Evolutionary conservation across 2,329 filamentous ascomycete genomes (phyloP).

Genomic region (Chaetomium strumarium): DNA sequence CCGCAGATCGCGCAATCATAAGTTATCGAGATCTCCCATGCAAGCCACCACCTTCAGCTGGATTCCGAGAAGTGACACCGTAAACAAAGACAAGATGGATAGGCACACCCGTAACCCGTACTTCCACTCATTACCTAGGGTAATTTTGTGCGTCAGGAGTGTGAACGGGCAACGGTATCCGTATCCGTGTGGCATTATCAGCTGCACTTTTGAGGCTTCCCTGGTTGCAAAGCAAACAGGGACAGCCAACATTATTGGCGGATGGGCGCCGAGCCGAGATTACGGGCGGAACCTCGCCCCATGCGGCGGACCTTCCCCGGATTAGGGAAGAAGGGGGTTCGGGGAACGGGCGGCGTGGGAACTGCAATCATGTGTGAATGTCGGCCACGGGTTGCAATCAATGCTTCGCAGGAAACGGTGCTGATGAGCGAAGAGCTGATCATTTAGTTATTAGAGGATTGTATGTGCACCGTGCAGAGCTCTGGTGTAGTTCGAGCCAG

Average conservation of each 20-base stretch:
- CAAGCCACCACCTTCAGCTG: slow-evolving; percentile 9
- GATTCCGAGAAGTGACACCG: not conserved
- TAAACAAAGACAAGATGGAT: not conserved
- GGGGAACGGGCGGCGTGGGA: not conserved
- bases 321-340: not conserved
- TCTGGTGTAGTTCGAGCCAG: too few relatives aligned
- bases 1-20: slow-evolving; percentile 17
- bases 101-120: not conserved
- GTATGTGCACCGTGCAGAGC: too few relatives aligned
- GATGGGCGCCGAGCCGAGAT: slow-evolving; percentile 10
- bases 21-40: slow-evolving; percentile 16
- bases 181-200: not conserved
- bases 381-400: not conserved
- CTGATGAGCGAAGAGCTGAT: too few relatives aligned
- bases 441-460: too few relatives aligned
- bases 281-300: slow-evolving; percentile 4
- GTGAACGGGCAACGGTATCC: not conserved
- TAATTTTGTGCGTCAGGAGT: not conserved
- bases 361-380: not conserved
- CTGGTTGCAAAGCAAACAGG: not conserved
- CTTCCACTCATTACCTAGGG: not conserved
- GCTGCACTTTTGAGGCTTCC: too few relatives aligned
- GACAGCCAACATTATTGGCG: not conserved
- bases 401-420: too few relatives aligned
- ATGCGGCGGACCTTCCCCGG: slow-evolving; percentile 6